A percentile compares a stretch with the other conserved stretches of the same genome.
Conservation (phyloP, 2,329 filamentous ascomycete genomes). For the Aspergillus sp. region DNA sequence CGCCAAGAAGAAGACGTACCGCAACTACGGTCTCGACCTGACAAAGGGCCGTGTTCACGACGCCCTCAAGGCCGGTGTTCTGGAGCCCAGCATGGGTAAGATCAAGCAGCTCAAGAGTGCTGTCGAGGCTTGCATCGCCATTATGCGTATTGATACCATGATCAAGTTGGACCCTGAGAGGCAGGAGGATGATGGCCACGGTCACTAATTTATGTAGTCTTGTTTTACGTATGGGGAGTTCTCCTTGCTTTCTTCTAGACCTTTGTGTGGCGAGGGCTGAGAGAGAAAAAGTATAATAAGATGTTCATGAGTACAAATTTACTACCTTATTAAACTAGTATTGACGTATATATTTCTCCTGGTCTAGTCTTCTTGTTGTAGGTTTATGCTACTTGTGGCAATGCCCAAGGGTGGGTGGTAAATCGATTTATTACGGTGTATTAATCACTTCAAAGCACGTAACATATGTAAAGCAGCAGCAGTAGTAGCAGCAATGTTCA, state of each 20-base stretch:
- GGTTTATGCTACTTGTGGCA: background rate
- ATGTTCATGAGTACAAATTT: conserved; percentile 20
- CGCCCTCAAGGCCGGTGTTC: conserved; percentile 87
- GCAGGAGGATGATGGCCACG: conserved; percentile 79
- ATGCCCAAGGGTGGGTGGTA: too few species aligned
- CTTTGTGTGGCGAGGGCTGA: background rate
- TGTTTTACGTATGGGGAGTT: too few species aligned
- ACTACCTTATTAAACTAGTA: background rate
- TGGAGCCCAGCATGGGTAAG: conserved; percentile 98
- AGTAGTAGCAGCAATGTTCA: background rate
- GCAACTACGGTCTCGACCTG: conserved; percentile 96
- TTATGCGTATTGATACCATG: conserved; percentile 98
- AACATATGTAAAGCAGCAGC: background rate
- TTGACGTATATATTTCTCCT: background rate
- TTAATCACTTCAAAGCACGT: too few species aligned
- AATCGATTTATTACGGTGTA: too few species aligned
- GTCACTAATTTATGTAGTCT: conserved; percentile 58
- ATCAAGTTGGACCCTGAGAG: conserved; percentile 96
- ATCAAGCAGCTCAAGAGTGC: conserved; percentile 97
- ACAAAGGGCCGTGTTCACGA: conserved; percentile 87
- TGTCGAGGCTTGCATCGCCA: conserved; percentile 96
- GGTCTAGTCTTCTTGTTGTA: background rate
- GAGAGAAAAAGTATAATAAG: conserved; percentile 22
- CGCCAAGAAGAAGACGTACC: conserved; percentile 94
- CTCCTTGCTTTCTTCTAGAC: conserved; percentile 6